Base-by-base conservation (phyloP, 345 rosid genomes). In the Melaleuca quinquenervia region DNA sequence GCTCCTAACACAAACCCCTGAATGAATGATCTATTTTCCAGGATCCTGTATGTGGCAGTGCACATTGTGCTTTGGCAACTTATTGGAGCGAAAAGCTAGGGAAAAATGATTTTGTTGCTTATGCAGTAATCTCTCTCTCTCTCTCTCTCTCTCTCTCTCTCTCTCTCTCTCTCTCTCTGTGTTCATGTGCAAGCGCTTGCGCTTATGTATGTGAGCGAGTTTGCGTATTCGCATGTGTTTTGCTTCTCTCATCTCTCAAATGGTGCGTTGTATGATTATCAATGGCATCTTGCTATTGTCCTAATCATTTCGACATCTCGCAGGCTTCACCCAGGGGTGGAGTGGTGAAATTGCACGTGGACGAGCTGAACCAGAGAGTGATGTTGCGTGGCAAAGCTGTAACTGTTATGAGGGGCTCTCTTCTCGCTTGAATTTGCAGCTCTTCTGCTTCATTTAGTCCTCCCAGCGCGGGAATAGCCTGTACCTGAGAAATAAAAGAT, bases 11-110 rank as follows among this genome's bases (percentile, higher is more conserved):
- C 80, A 9, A 70, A 8, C 48, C 80, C 48, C 80, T 70, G 80
- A 70, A 70, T 8, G n/a, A 26, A 21, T 56, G 11, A 45, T 50
- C 50, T 26, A 36, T 70, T 74, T 45, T 84, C 70, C 91, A 96
- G 99, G 98, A 95, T 89, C 97, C 97, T 76, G 96, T 95, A 41
- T 89, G 92, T 83, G 97, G 99, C 52, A 92, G 96, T 87, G 98
- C 97, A 22, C 93, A 95, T 84, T 95, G 99, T 90, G 91, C 94
- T 50, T 85, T 96, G 86, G 96, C 95, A 85, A 84, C 90, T 36
- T 95, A 95, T 82, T 96, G 98, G 98, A 90, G 91, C 85, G 76
- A 90, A 58, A 95, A 94, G 90, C 90, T 95, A 62, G 92, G 93
- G 56, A 82, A 82, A 56, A 90, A 82, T 53, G 93, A 95, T 84